phyloP scores from a whole-genome alignment of 179 eudicot species.

The Dionaea muscipula region DNA sequence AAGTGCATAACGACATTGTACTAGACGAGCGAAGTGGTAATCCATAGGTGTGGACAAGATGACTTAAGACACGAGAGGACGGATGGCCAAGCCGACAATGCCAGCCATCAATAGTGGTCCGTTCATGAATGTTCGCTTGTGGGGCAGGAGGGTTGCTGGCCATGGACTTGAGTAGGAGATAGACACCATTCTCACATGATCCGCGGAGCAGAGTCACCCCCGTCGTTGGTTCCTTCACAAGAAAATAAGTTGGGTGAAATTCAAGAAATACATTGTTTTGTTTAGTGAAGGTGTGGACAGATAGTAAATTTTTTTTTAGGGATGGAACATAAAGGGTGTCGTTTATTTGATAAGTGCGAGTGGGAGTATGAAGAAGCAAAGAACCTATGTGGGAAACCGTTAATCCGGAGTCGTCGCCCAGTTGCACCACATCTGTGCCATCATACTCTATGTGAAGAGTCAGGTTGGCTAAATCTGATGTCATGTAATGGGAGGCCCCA shows the following conservation, averaged over 20 bases:
- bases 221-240: background rate
- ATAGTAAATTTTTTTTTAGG: conserved; percentile 2
- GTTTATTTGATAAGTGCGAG: background rate
- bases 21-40: too few species aligned
- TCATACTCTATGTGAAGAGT: too few species aligned
- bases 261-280: background rate
- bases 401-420: too few species aligned
- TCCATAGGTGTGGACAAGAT: too few species aligned
- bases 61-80: too few species aligned
- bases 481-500: too few species aligned
- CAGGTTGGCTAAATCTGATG: too few species aligned
- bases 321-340: background rate
- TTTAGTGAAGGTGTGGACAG: background rate
- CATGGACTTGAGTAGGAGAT: background rate
- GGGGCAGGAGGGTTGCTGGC: background rate
- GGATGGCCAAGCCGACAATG: background rate
- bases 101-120: too few species aligned
- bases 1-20: too few species aligned
- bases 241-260: background rate
- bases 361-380: background rate
- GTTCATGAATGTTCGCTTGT: too few species aligned
- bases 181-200: background rate
- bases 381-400: background rate
- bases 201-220: background rate
- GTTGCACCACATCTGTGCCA: too few species aligned